These are phyloP conservation scores for Alternaria novae-zelandiae DNA, from an alignment of 2,329 filamentous ascomycete genomes.

Conservation along the genomic window DNA sequence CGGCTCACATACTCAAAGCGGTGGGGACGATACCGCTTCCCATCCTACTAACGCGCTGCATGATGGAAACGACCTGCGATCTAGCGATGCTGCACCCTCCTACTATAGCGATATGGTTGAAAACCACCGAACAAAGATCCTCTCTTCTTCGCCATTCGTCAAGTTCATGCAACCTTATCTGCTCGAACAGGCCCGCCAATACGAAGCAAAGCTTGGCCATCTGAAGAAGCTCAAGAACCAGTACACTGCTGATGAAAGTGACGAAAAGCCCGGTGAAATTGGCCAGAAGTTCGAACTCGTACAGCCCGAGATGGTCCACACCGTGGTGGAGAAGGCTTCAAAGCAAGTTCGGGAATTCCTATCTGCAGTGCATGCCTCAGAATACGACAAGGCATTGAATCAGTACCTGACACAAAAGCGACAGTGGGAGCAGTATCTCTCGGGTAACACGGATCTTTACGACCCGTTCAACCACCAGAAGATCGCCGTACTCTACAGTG, in stretches of 20 bases:
- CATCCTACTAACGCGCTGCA: conserved; percentile 15
- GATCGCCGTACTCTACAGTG: conserved; percentile 91
- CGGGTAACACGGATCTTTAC: conserved; percentile 86
- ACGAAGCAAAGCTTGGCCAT: conserved; percentile 83
- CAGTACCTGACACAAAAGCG: conserved; percentile 93
- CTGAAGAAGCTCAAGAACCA: conserved; percentile 84
- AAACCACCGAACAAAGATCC: conserved; percentile 88
- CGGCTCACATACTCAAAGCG: not conserved
- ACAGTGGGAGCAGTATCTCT: conserved; percentile 95
- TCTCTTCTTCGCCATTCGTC: conserved; percentile 95
- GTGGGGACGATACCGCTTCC: not conserved
- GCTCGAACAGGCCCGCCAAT: conserved; percentile 87
- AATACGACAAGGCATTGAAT: conserved; percentile 93
- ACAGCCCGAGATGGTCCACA: conserved; percentile 92
- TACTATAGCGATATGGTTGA: conserved; percentile 96
- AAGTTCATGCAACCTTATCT: conserved; percentile 94
- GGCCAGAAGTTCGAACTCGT: conserved; percentile 86
- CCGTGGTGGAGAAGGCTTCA: conserved; percentile 78
- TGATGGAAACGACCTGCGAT: conserved; percentile 56
- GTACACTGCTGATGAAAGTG: conserved; percentile 49
- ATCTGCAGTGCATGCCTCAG: conserved; percentile 92
- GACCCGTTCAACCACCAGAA: conserved; percentile 96
- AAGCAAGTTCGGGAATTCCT: conserved; percentile 91
- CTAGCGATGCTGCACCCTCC: conserved; percentile 83
- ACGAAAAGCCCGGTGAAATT: conserved; percentile 37